Conservation (phyloP, 805 yeast species). For the Hanseniaspora thailandica region DNA sequence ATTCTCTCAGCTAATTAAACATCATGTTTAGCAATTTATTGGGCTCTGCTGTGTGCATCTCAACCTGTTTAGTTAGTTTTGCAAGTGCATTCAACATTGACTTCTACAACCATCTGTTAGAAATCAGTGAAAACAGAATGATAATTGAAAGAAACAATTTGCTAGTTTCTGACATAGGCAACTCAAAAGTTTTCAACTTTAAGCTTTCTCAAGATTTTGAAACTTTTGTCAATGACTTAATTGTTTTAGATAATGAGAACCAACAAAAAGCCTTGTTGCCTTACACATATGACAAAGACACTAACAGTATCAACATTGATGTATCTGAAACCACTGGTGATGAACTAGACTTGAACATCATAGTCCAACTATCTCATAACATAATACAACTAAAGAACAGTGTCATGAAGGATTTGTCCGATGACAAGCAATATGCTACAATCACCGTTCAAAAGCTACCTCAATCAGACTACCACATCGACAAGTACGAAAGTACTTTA, state of each 20-base stretch:
- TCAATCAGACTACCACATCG: slow-evolving; percentile 6
- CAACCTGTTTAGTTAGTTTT: not conserved
- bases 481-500: slow-evolving; percentile 4
- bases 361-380: slow-evolving; percentile 1
- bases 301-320: slow-evolving; percentile 8
- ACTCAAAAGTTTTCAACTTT: not conserved
- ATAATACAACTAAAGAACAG: not conserved
- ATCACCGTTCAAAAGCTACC: not conserved
- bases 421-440: slow-evolving; percentile 4
- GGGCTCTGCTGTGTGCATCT: not conserved
- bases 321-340: not conserved
- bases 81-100: slow-evolving; percentile 4
- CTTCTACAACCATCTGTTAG: slow-evolving; percentile 3
- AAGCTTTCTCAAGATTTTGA: not conserved
- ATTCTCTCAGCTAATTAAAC: not conserved
- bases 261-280: not conserved
- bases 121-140: slow-evolving; percentile 13
- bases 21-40: not conserved
- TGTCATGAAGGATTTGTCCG: slow-evolving; percentile 1
- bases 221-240: not conserved
- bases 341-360: not conserved
- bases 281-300: not conserved
- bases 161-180: not conserved
- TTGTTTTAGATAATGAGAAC: slow-evolving; percentile 3
- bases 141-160: slow-evolving; percentile 11